Evolutionary conservation across 768 basidiomycete species (phyloP).

Genomic region (Pulveroboletus ravenelii): DNA sequence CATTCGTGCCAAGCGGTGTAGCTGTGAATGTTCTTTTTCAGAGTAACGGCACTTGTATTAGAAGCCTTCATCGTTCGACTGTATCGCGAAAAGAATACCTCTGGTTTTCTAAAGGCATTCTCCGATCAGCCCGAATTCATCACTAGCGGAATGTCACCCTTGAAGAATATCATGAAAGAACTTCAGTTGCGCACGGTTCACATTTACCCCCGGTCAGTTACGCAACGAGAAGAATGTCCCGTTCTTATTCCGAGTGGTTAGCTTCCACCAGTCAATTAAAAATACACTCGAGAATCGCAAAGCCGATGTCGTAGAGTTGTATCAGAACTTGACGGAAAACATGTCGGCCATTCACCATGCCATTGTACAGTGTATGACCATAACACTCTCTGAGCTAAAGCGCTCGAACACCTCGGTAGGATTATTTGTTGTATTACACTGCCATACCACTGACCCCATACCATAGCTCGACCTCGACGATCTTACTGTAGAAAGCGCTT

Average conservation of each 20-base stretch:
- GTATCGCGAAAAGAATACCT: conserved; percentile 83
- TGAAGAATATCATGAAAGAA: conserved; percentile 90
- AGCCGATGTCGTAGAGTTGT: conserved; percentile 89
- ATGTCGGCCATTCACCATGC: conserved; percentile 93
- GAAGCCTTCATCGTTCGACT: conserved; percentile 93
- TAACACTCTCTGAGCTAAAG: conserved; percentile 84
- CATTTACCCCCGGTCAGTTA: conserved; percentile 79
- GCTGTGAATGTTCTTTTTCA: conserved; percentile 26
- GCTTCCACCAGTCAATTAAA: conserved; percentile 89
- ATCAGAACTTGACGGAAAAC: conserved; percentile 74
- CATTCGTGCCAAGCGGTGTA: neutral
- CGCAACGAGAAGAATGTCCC: neutral
- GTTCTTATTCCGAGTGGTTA: conserved; percentile 27
- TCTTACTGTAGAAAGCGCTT: conserved; percentile 85
- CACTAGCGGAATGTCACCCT: conserved; percentile 84
- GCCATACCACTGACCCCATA: neutral
- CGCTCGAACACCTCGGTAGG: conserved; percentile 72
- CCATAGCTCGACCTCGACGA: conserved; percentile 91
- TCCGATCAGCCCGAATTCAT: conserved; percentile 96
- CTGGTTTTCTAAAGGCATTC: conserved; percentile 94
- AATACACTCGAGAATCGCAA: conserved; percentile 73
- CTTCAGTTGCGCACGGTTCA: conserved; percentile 84
- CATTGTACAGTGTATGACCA: conserved; percentile 91
- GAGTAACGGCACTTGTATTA: conserved; percentile 76
- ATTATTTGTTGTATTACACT: neutral